These are phyloP conservation scores for Nigrospora sphaerica DNA, from an alignment of 2,329 filamentous ascomycete genomes.

Conservation along the genomic window DNA sequence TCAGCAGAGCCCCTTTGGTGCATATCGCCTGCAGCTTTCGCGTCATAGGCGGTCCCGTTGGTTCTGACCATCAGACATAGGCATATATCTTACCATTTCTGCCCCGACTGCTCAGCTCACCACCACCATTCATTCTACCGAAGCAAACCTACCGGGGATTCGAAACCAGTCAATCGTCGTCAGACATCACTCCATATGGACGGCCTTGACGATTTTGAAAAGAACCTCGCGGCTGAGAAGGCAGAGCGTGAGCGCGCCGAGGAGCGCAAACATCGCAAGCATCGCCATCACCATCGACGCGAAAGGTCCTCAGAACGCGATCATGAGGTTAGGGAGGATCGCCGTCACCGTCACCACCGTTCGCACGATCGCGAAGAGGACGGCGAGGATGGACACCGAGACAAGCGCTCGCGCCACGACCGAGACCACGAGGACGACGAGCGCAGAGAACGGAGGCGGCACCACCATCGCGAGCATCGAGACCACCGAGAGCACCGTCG, in stretches of 20 bases:
- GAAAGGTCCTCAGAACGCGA: constrained; percentile 26
- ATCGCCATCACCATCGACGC: constrained; percentile 36
- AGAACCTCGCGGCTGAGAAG: constrained; percentile 61
- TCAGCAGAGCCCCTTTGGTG: no score
- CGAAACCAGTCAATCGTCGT: no score
- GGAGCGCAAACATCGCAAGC: constrained; percentile 34
- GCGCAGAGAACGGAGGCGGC: neutral
- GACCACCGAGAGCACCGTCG: constrained; percentile 11
- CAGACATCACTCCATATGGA: constrained; percentile 29
- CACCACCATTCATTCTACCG: no score
- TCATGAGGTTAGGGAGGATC: constrained; percentile 25
- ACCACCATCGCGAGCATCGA: constrained; percentile 23
- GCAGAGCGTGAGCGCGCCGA: constrained; percentile 41
- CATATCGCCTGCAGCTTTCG: no score
- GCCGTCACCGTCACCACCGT: constrained; percentile 22
- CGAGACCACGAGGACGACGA: constrained; percentile 40
- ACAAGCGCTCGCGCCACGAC: constrained; percentile 57
- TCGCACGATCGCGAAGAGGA: constrained; percentile 31
- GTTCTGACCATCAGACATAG: no score
- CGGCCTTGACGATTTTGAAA: constrained; percentile 69
- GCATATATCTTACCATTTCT: no score
- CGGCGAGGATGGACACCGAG: constrained; percentile 46
- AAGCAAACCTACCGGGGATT: no score
- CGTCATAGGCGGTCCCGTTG: no score
- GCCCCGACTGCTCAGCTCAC: no score